Conservation (phyloP, 768 basidiomycete genomes). For the Pisolithus orientalis region DNA sequence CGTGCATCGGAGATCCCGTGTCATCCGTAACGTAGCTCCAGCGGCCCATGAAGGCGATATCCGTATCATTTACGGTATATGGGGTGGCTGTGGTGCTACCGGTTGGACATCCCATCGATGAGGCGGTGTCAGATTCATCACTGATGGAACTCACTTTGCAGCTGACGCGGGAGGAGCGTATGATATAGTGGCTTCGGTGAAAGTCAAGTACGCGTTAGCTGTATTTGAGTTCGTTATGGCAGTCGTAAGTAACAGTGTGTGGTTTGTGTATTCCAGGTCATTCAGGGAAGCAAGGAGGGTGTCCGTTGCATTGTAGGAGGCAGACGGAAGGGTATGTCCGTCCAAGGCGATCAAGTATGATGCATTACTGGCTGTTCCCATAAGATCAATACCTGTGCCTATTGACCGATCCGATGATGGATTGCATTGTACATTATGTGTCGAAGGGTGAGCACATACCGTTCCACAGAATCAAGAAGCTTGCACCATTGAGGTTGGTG, state of each 20-base stretch:
- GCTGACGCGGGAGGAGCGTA: constrained; percentile 27
- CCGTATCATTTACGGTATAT: constrained; percentile 37
- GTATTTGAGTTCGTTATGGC: constrained; percentile 29
- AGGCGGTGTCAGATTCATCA: constrained; percentile 9
- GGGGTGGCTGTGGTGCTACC: constrained; percentile 29
- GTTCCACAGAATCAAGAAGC: constrained; percentile 51
- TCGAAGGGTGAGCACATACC: constrained; percentile 37
- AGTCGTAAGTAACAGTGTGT: constrained; percentile 51
- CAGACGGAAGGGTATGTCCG: constrained; percentile 26
- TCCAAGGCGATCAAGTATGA: constrained; percentile 50
- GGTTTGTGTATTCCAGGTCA: constrained; percentile 41
- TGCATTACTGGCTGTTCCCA: constrained; percentile 43
- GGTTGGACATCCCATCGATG: background rate
- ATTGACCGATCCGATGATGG: constrained; percentile 1
- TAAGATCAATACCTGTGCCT: constrained; percentile 63
- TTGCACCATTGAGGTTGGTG: constrained; percentile 55
- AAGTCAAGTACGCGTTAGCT: constrained; percentile 38
- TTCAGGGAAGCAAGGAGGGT: constrained; percentile 45
- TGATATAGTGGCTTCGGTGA: constrained; percentile 52
- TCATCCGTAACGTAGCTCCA: constrained; percentile 43
- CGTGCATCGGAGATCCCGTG: constrained; percentile 25
- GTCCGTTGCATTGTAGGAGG: constrained; percentile 20
- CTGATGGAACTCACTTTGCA: constrained; percentile 29
- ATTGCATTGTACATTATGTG: background rate
- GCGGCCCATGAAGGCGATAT: constrained; percentile 45